A percentile compares a stretch with the other conserved stretches of the same genome.
phyloP scores from a whole-genome alignment of 495 filamentous ascomycete species.

The Aspergillus diversus region DNA sequence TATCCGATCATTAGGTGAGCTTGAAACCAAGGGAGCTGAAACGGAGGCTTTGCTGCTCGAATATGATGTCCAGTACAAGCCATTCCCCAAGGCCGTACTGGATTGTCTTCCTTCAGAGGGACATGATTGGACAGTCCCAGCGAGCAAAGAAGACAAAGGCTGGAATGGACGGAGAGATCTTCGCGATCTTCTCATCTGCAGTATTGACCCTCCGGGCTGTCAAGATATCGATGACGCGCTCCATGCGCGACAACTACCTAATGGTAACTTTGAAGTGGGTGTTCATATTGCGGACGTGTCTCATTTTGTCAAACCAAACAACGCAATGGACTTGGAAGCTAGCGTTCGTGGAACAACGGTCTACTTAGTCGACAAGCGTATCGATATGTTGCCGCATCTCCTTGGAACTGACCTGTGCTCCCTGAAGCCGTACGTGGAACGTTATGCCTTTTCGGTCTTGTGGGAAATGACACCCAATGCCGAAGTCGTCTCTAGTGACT shows the following conservation, averaged over 20 bases:
- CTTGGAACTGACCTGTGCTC: constrained; percentile 96
- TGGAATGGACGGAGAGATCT: constrained; percentile 86
- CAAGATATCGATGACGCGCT: constrained; percentile 98
- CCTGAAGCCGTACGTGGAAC: constrained; percentile 95
- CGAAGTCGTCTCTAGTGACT: constrained; percentile 77
- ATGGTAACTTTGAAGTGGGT: constrained; percentile 94
- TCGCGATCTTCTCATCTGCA: constrained; percentile 86
- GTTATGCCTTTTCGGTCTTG: constrained; percentile 91
- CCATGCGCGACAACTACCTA: constrained; percentile 80
- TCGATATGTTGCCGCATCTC: constrained; percentile 97
- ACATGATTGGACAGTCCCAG: constrained; percentile 90
- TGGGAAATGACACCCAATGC: constrained; percentile 91
- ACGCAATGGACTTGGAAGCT: constrained; percentile 95
- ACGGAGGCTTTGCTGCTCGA: constrained; percentile 94
- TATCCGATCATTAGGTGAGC: constrained; percentile 85
- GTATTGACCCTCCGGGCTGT: constrained; percentile 94
- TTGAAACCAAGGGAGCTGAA: constrained; percentile 94
- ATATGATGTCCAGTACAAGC: constrained; percentile 96
- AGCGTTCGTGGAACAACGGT: constrained; percentile 94
- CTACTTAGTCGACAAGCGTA: constrained; percentile 97
- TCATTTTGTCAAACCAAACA: constrained; percentile 96
- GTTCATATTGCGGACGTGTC: constrained; percentile 99
- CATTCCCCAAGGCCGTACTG: constrained; percentile 91
- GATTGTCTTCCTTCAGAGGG: constrained; percentile 92
- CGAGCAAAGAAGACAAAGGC: constrained; percentile 72